Evolutionary conservation across 371 early-diverging fungal species (phyloP).

Genomic region (Dinochytrium kinnereticum): DNA sequence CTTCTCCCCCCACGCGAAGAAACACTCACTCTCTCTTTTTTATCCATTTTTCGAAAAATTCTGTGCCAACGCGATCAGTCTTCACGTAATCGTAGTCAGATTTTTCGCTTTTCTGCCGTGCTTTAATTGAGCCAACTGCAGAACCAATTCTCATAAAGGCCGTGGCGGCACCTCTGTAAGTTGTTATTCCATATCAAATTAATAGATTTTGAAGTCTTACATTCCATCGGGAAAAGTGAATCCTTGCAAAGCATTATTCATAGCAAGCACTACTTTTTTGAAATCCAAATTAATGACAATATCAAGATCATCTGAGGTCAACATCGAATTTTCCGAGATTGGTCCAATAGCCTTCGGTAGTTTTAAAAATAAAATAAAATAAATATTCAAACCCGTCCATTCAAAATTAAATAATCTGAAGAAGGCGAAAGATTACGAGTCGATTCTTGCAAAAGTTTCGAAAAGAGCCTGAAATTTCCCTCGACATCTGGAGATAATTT

Average conservation of each 20-base stretch:
- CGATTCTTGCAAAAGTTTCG: too few relatives aligned
- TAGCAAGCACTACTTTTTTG: neutral
- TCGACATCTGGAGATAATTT: too few relatives aligned
- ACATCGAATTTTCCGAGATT: conserved; percentile 42
- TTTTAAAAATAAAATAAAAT: neutral
- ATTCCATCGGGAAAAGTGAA: too few relatives aligned
- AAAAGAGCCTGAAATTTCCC: too few relatives aligned
- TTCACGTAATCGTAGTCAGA: neutral
- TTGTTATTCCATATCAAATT: too few relatives aligned
- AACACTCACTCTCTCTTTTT: neutral
- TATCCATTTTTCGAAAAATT: neutral
- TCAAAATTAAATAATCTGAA: conserved; percentile 46
- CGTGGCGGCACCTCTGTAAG: too few relatives aligned
- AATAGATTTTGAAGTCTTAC: too few relatives aligned
- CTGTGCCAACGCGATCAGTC: neutral
- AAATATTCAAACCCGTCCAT: conserved; percentile 57
- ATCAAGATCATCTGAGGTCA: conserved; percentile 58
- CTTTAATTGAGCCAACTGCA: too few relatives aligned
- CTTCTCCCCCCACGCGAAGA: neutral
- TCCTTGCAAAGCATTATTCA: too few relatives aligned
- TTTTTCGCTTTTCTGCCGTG: neutral
- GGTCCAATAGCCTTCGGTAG: conserved; percentile 48
- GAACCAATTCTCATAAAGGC: too few relatives aligned
- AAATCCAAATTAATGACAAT: conserved; percentile 55
- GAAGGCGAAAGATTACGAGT: neutral